A percentile compares a stretch with the other conserved stretches of the same genome.
phyloP scores from a whole-genome alignment of 352 stramenopile genomes.

The Phytopythium helicoides region DNA sequence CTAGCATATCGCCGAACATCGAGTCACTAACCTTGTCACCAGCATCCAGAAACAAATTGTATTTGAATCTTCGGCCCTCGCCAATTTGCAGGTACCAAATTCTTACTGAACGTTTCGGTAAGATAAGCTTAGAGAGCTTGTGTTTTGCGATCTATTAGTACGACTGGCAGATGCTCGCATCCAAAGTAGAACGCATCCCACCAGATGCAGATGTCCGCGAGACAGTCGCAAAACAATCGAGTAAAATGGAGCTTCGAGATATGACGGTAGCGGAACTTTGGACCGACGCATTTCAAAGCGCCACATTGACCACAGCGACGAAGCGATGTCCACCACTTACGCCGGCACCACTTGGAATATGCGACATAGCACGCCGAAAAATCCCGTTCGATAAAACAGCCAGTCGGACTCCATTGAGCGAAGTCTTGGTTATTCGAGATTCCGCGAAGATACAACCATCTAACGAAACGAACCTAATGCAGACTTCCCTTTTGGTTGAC shows the following conservation, averaged over 20 bases:
- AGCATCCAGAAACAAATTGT: slow-evolving; percentile 84
- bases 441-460: too few species aligned
- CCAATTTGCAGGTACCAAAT: slow-evolving; percentile 84
- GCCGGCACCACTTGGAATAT: slow-evolving; percentile 53
- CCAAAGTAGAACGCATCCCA: slow-evolving; percentile 73
- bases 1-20: slow-evolving; percentile 77
- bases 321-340: slow-evolving; percentile 49
- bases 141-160: slow-evolving; percentile 70
- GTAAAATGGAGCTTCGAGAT: slow-evolving; percentile 17
- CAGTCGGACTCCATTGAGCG: slow-evolving; percentile 45
- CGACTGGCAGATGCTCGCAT: slow-evolving; percentile 80
- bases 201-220: slow-evolving; percentile 65
- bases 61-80: slow-evolving; percentile 79
- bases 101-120: too few species aligned
- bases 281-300: slow-evolving; percentile 24
- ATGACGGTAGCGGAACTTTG: slow-evolving; percentile 77
- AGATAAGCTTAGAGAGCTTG: too few species aligned
- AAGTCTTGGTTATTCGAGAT: slow-evolving; percentile 46
- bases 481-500: too few species aligned
- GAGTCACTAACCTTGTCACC: slow-evolving; percentile 61
- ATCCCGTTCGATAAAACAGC: slow-evolving; percentile 60
- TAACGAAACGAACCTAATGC: too few species aligned
- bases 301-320: slow-evolving; percentile 38
- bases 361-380: slow-evolving; percentile 57
- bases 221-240: slow-evolving; percentile 49